phyloP scores from a whole-genome alignment of 371 early-diverging fungal species.

The Rhizopus stolonifer region DNA sequence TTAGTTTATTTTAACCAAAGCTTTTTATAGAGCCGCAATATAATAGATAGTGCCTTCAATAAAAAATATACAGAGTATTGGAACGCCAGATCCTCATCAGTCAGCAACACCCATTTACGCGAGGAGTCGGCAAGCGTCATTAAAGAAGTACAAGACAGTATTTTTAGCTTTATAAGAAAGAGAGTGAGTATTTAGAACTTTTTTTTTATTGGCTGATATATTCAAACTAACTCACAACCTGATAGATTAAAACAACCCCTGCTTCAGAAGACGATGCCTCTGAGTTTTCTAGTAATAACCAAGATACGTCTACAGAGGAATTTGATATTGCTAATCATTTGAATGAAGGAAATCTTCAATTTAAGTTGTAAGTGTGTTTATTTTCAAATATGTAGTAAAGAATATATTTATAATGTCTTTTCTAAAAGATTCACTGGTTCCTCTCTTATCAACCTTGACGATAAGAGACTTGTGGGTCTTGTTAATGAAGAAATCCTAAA shows the following conservation, averaged over 20 bases:
- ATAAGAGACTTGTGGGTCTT: slow-evolving; percentile 1
- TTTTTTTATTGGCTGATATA: slow-evolving; percentile 4
- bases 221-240: slow-evolving; percentile 1
- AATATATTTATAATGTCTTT: slow-evolving; percentile 10
- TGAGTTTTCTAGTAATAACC: slow-evolving; percentile 2
- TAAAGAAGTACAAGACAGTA: slow-evolving; percentile 8
- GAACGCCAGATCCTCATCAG: slow-evolving; percentile 2
- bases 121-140: slow-evolving; percentile 3
- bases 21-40: no score
- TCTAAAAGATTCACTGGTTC: not conserved
- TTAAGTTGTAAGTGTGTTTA: slow-evolving; percentile 12
- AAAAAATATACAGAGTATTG: slow-evolving; percentile 1
- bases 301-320: slow-evolving; percentile 8
- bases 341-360: slow-evolving; percentile 3
- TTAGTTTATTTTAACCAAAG: no score
- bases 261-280: slow-evolving; percentile 2
- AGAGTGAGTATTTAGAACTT: slow-evolving; percentile 3
- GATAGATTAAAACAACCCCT: not conserved
- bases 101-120: slow-evolving; percentile 1
- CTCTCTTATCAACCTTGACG: slow-evolving; percentile 3
- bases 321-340: slow-evolving; percentile 7
- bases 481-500: not conserved
- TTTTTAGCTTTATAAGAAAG: slow-evolving; percentile 4
- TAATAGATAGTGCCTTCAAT: no score
- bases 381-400: slow-evolving; percentile 12